Conservation (phyloP, 345 rosid species). For the Noccaea bulbosa region DNA sequence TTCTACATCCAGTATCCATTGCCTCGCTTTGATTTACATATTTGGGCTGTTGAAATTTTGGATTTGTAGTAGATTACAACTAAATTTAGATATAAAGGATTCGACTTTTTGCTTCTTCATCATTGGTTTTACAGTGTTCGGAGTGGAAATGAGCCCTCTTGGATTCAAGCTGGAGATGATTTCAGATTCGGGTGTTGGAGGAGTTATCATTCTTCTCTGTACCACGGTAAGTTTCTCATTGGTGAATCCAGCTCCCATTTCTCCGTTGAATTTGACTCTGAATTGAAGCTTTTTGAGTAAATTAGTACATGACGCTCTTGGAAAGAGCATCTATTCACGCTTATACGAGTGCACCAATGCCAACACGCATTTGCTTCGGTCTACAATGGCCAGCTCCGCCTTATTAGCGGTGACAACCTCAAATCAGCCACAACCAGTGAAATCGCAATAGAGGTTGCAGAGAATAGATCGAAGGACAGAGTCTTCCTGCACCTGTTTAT, state of each 20-base stretch:
- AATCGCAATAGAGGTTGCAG: no score
- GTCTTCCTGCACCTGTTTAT: no score
- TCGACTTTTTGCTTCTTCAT: conserved; percentile 16
- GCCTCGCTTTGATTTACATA: no score
- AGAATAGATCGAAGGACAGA: no score
- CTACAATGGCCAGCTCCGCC: no score
- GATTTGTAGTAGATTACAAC: no score
- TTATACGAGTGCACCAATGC: conserved; percentile 42
- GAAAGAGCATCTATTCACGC: conserved; percentile 46
- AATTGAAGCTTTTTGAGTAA: background rate
- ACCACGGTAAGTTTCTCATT: conserved; percentile 50
- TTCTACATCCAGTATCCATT: no score
- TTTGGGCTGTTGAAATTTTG: no score
- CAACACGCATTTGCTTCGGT: conserved; percentile 50
- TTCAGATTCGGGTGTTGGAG: conserved; percentile 63
- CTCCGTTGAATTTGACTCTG: background rate
- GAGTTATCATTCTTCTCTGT: conserved; percentile 48
- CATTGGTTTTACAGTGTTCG: conserved; percentile 16
- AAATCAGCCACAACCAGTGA: no score
- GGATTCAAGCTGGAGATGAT: conserved; percentile 24
- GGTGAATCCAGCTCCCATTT: conserved; percentile 3
- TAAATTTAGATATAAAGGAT: background rate
- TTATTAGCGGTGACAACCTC: no score
- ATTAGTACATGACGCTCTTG: conserved; percentile 39
- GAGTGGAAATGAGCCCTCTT: conserved; percentile 19